Conservation (phyloP, 371 early-diverging fungal species). For the Syncephalastrum monosporum region DNA sequence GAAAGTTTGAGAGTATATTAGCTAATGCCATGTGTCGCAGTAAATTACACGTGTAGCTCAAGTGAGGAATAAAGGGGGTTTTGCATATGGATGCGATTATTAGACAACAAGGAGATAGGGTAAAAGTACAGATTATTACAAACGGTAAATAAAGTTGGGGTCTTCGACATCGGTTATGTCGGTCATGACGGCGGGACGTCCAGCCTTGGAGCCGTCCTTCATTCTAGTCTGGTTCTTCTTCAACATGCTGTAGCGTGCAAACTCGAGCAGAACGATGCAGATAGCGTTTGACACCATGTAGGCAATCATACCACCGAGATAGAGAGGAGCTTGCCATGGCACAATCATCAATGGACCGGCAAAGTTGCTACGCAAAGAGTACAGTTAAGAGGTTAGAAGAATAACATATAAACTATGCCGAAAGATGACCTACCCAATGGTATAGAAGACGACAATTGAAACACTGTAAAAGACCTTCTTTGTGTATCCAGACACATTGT, state of each 20-base stretch:
- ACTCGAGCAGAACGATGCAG: constrained; percentile 16
- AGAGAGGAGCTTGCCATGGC: constrained; percentile 22
- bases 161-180: constrained; percentile 24
- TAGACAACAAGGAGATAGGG: no score
- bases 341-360: constrained; percentile 32
- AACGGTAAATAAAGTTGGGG: constrained; percentile 26
- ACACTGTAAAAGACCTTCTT: constrained; percentile 31
- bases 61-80: no score
- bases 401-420: background rate
- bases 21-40: no score
- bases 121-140: constrained; percentile 10
- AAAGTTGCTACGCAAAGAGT: constrained; percentile 21
- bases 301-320: constrained; percentile 35
- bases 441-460: constrained; percentile 25
- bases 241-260: constrained; percentile 24
- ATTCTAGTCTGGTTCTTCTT: constrained; percentile 14
- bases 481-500: constrained; percentile 34
- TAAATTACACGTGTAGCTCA: no score
- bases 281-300: constrained; percentile 24
- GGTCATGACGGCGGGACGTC: constrained; percentile 4
- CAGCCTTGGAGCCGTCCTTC: constrained; percentile 3
- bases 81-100: no score
- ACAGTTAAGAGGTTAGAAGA: no score
- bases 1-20: no score
- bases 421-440: constrained; percentile 5